phyloP scores from a whole-genome alignment of 2,329 filamentous ascomycete genomes.

The Arthrobotrys sinensis region DNA sequence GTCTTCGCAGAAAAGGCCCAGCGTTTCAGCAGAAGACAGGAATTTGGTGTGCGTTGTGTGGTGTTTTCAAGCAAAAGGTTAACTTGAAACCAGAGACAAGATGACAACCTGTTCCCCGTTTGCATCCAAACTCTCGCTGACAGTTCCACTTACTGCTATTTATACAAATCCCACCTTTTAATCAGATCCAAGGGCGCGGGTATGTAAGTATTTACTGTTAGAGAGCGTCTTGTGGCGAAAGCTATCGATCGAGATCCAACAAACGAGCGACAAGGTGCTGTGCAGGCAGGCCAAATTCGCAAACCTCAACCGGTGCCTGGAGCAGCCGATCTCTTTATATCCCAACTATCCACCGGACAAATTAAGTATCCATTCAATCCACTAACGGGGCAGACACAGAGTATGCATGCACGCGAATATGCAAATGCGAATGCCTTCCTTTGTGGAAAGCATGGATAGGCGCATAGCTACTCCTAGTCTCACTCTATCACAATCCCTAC shows the following conservation, averaged over 20 bases:
- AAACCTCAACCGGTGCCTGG: conserved; percentile 31
- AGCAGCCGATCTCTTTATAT: conserved; percentile 30
- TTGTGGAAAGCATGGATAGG: conserved; percentile 46
- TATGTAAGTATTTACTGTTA: too few relatives aligned
- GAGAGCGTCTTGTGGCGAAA: background rate
- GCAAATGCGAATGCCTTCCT: conserved; percentile 35
- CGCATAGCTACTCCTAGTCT: conserved; percentile 37
- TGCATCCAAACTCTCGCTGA: conserved; percentile 44
- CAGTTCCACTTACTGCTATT: conserved; percentile 23
- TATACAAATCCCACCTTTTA: conserved; percentile 10
- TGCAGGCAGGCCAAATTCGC: conserved; percentile 5
- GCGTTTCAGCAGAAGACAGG: conserved; percentile 34
- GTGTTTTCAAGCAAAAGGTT: conserved; percentile 52
- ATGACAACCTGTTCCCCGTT: conserved; percentile 27
- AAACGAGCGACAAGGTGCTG: conserved; percentile 26
- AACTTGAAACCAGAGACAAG: conserved; percentile 36
- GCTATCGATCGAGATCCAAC: conserved; percentile 22
- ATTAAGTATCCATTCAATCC: background rate
- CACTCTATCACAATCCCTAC: conserved; percentile 22
- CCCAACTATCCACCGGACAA: background rate
- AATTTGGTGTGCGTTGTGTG: conserved; percentile 47
- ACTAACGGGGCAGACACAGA: conserved; percentile 7
- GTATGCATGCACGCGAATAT: conserved; percentile 27
- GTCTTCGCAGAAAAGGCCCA: too few relatives aligned
- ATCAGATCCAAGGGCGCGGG: too few relatives aligned